Base-by-base conservation (phyloP, 306 rosid genomes). In the Quercus cerris region DNA sequence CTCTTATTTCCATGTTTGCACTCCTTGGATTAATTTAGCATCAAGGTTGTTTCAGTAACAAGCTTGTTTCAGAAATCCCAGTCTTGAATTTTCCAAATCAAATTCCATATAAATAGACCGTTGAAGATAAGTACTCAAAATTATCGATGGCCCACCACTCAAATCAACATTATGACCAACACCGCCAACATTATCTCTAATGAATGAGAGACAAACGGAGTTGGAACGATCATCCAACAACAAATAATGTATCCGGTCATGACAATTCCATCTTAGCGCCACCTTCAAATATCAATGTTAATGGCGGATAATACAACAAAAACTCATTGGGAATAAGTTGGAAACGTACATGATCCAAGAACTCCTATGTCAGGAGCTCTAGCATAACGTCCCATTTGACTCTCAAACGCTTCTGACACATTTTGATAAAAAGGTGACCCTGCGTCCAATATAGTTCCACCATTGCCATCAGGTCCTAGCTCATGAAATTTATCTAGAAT, bases 301-400 rank as follows among this genome's bases (percentile, higher is more conserved):
- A 66, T 14, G 10, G 4, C 27, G 64, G 80, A 7, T 61, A 9
- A 4, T 11, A 2, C 41, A 25, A 4, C 25, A 10, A 9, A 27
- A 51, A 31, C 38, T 52, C 52, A 5, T 9, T 31, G 46, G 18
- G 30, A 12, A 44, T 51, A 12, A 62, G 68, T 25, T 62, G 3
- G 68, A 78, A 79, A n/a, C n/a, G n/a, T n/a, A 46, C 82, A 79
- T 3, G 77, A 63, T 18, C 77, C 71, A 17, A 59, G 13, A 71
- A 71, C 70, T 7, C 66, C 77, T 0, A 58, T 28, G 2, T 71
- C 55, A n/a, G 12, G 41, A 35, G 46, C 82, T n/a, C 46, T 70
- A 22, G 49, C n/a, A 44, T 20, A 55, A 44, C 41, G 17, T 30
- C 19, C 57, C 77, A 78, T 46, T 38, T 70, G 31, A 1, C 30